phyloP scores from a whole-genome alignment of 306 rosid species.

The Sphenostylis stenocarpa region DNA sequence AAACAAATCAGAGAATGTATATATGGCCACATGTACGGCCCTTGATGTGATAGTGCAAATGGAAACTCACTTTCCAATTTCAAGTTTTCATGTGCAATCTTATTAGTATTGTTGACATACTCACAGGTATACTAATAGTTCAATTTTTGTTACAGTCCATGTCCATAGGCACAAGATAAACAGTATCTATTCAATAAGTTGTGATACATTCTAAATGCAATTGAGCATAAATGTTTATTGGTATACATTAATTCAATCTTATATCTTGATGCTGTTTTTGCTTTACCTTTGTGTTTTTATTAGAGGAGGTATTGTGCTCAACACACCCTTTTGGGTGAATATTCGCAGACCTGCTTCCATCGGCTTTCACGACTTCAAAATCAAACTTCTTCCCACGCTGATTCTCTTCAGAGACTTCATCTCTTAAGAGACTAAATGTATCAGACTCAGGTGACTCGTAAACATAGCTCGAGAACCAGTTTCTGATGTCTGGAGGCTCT shows the following conservation, averaged over 20 bases:
- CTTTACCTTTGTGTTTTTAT: slow-evolving; percentile 33
- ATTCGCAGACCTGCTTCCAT: slow-evolving; percentile 18
- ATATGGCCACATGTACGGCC: background rate
- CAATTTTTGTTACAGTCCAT: background rate
- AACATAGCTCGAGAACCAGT: slow-evolving; percentile 75
- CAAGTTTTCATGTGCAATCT: background rate
- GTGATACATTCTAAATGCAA: background rate
- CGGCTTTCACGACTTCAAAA: slow-evolving; percentile 29
- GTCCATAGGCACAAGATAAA: background rate
- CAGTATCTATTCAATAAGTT: background rate
- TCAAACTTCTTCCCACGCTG: slow-evolving; percentile 25
- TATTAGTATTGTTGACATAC: background rate
- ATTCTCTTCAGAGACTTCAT: slow-evolving; percentile 32
- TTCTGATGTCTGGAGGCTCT: slow-evolving; percentile 77
- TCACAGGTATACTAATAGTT: background rate
- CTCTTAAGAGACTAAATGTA: slow-evolving; percentile 34
- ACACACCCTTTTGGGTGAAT: slow-evolving; percentile 17
- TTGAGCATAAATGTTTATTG: background rate
- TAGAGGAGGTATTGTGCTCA: slow-evolving; percentile 16
- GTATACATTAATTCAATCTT: background rate
- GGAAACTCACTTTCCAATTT: background rate
- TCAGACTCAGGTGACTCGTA: slow-evolving; percentile 60
- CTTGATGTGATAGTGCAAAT: background rate
- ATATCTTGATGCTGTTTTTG: slow-evolving; percentile 29
- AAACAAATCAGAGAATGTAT: background rate